Conservation (phyloP, 495 filamentous ascomycete species). For the Penicillium subrubescens region DNA sequence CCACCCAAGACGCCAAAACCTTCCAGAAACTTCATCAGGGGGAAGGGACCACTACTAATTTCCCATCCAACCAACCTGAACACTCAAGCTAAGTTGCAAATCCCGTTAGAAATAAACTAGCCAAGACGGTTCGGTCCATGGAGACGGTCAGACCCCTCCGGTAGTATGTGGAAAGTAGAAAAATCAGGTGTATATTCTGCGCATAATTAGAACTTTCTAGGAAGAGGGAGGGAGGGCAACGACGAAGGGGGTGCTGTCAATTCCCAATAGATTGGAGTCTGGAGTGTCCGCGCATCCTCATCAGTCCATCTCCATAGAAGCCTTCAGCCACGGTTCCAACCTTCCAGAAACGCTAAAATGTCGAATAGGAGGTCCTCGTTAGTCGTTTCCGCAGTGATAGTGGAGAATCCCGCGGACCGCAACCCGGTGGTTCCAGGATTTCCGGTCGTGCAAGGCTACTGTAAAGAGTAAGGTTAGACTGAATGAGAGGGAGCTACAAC, state of each 20-base stretch:
- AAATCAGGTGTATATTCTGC: not conserved
- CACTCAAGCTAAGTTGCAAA: not conserved
- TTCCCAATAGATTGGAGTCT: too few species aligned
- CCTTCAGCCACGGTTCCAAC: slow-evolving; percentile 12
- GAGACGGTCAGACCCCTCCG: not conserved
- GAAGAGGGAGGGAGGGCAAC: not conserved
- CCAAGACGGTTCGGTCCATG: not conserved
- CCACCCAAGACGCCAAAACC: not conserved
- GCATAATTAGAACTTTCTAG: not conserved
- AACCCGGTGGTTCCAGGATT: slow-evolving; percentile 4
- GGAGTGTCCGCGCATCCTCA: slow-evolving; percentile 10
- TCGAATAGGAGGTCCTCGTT: slow-evolving; percentile 7
- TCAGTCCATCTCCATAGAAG: slow-evolving; percentile 16
- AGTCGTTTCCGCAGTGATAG: slow-evolving; percentile 18
- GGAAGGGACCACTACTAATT: not conserved
- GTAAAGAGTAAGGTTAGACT: not conserved
- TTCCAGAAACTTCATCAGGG: slow-evolving; percentile 10
- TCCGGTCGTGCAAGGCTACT: not conserved
- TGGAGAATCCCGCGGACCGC: slow-evolving; percentile 7
- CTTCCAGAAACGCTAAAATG: slow-evolving; percentile 26
- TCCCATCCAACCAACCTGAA: slow-evolving; percentile 1
- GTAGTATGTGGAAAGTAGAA: not conserved
- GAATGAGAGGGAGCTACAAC: not conserved
- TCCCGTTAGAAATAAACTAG: slow-evolving; percentile 5
- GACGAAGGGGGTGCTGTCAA: not conserved